Percentiles rank a stretch among this genome's conserved stretches.
Evolutionary conservation across 768 basidiomycete species (phyloP).

Genomic region (Mycena galopus): DNA sequence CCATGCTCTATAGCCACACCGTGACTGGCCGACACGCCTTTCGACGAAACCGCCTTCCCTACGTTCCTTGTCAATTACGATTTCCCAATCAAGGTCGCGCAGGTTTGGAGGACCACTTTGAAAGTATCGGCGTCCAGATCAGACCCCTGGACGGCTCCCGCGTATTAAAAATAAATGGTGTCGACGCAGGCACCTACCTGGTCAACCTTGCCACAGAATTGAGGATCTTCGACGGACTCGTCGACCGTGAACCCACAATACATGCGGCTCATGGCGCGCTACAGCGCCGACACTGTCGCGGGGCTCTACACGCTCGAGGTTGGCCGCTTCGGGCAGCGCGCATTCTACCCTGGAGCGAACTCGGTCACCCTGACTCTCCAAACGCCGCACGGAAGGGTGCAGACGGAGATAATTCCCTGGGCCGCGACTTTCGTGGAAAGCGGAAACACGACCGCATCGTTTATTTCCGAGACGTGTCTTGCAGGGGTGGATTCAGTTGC

Average conservation of each 20-base stretch:
- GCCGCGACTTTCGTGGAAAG: too few relatives aligned
- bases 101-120: not conserved
- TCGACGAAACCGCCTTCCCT: not conserved
- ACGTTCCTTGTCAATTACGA: too few relatives aligned
- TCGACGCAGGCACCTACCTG: constrained; percentile 21
- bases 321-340: too few relatives aligned
- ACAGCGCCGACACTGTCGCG: too few relatives aligned
- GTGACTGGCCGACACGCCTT: not conserved
- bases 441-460: too few relatives aligned
- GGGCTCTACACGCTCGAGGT: too few relatives aligned
- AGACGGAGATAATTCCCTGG: too few relatives aligned
- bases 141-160: constrained; percentile 27
- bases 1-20: constrained; percentile 8
- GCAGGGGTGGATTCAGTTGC: too few relatives aligned
- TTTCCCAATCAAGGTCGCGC: too few relatives aligned
- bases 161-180: constrained; percentile 19
- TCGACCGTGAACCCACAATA: constrained; percentile 20
- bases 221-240: constrained; percentile 22
- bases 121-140: constrained; percentile 4
- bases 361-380: constrained; percentile 15
- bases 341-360: constrained; percentile 27
- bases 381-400: not conserved
- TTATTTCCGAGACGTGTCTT: too few relatives aligned
- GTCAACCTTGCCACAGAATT: constrained; percentile 19
- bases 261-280: constrained; percentile 26